Base-by-base conservation (phyloP, 2,329 filamentous ascomycete species). In the Hymenoscyphus albidus region DNA sequence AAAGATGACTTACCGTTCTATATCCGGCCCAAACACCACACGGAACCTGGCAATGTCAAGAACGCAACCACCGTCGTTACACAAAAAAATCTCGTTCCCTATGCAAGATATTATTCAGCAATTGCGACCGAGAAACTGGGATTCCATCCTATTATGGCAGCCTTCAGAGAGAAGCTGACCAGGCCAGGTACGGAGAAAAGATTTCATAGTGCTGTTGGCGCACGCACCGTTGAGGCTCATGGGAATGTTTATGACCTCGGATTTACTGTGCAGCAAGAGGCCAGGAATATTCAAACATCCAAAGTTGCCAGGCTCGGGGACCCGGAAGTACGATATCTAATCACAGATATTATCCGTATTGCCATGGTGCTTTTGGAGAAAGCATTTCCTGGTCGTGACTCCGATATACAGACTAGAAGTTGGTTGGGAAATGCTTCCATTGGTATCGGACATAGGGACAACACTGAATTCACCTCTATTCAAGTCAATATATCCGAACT, bases 401-500 rank as follows among this genome's bases (percentile, higher is more conserved):
- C 31, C 3, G 39, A 16, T 27, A 40, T 44, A 7, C 22, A 35
- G 42, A 16, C 48, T 27, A 12, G 31, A 18, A n/a, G 48, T 4
- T 61, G 35, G 14, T 14, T 61, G 27, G 59, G 54, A 27, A 58
- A 61, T 55, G 65, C 65, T 12, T 54, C 44, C 6, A 40, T 64
- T 18, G 62, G 56, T 3, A 42, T 66, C 51, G 65, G 65, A 1
- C n/a, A 40, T 7, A 54, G 59, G 39, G 62, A 64, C 9, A 66
- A 64, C 32, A 55, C 51, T 7, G 16, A 62, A 9, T 58, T 62
- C 39, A 62, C 62, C 1, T 55, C 40, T 35, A 58, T 64, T 4
- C 65, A 66, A 39, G 35, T 64, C 22, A 66, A 64, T 35, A 60
- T 60, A 44, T 51, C 65, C 2, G 31, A 39, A 5, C 54, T 58